Conservation (phyloP, 106 monocot species). For the Narthecium ossifragum region DNA sequence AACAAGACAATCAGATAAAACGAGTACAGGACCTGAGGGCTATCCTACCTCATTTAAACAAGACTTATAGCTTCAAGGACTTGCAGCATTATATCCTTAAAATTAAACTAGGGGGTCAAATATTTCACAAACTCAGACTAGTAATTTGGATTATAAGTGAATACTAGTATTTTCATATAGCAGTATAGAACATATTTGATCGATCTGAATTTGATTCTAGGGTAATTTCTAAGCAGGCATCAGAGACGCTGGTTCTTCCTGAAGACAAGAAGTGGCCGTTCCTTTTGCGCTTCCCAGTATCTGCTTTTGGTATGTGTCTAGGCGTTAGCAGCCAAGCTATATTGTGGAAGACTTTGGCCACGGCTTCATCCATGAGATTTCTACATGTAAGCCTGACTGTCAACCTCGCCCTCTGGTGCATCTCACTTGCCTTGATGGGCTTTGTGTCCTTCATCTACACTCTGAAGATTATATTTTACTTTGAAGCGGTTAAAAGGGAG, state of each 20-base stretch:
- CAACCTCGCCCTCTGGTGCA: constrained; percentile 15
- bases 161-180: too few species aligned
- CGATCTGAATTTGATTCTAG: too few species aligned
- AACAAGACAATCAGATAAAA: too few species aligned
- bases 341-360: constrained; percentile 2
- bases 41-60: too few species aligned
- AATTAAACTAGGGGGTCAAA: too few species aligned
- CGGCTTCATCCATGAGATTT: not conserved
- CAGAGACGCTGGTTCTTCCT: not conserved
- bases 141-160: too few species aligned
- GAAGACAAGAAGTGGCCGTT: constrained; percentile 7
- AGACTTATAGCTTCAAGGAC: too few species aligned
- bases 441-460: constrained; percentile 1
- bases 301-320: not conserved
- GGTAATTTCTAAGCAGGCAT: not conserved
- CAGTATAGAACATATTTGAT: too few species aligned
- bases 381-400: constrained; percentile 1
- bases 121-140: too few species aligned
- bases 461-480: constrained; percentile 17
- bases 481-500: constrained; percentile 15
- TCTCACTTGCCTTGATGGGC: not conserved
- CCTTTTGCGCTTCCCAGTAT: constrained; percentile 2
- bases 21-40: too few species aligned
- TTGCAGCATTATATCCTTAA: too few species aligned
- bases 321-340: too few species aligned